A percentile compares a stretch with the other conserved stretches of the same genome.
phyloP scores from a whole-genome alignment of 2,329 filamentous ascomycete genomes.

The Pestalotiopsis sp. region DNA sequence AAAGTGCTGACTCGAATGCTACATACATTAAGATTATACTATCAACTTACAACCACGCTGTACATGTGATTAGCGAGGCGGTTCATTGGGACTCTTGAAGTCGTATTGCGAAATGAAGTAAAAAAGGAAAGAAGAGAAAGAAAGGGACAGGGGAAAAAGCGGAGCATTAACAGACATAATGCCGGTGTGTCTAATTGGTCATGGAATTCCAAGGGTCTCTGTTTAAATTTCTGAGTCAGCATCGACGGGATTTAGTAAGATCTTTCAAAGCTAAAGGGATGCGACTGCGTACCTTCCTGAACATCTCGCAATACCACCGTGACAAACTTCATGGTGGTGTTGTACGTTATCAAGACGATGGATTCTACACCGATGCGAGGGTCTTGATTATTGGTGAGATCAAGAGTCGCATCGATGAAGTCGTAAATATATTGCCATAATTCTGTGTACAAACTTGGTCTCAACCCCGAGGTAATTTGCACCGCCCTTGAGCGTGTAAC shows the following conservation, averaged over 20 bases:
- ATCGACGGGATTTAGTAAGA: constrained; percentile 33
- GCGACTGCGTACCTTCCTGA: constrained; percentile 34
- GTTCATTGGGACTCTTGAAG: too few species aligned
- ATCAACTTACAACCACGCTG: too few species aligned
- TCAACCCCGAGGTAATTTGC: neutral
- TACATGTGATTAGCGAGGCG: too few species aligned
- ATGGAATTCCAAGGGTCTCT: constrained; percentile 30
- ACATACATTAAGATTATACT: too few species aligned
- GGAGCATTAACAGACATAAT: constrained; percentile 34
- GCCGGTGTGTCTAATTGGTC: constrained; percentile 27
- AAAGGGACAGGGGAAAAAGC: constrained; percentile 26
- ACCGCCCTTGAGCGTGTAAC: constrained; percentile 1
- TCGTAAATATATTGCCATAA: constrained; percentile 14
- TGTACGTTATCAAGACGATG: constrained; percentile 34
- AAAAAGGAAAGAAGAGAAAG: neutral
- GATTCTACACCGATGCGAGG: constrained; percentile 31
- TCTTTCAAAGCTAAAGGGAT: constrained; percentile 34
- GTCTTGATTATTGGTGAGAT: constrained; percentile 26
- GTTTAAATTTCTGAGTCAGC: constrained; percentile 28
- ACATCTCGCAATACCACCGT: constrained; percentile 34
- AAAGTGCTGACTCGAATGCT: too few species aligned
- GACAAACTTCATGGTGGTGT: constrained; percentile 27
- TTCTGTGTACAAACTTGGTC: neutral
- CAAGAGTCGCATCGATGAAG: constrained; percentile 32
- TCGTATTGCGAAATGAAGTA: neutral